Evolutionary conservation across 371 early-diverging fungal genomes (phyloP).

Genomic region (Coemansia sp.): DNA sequence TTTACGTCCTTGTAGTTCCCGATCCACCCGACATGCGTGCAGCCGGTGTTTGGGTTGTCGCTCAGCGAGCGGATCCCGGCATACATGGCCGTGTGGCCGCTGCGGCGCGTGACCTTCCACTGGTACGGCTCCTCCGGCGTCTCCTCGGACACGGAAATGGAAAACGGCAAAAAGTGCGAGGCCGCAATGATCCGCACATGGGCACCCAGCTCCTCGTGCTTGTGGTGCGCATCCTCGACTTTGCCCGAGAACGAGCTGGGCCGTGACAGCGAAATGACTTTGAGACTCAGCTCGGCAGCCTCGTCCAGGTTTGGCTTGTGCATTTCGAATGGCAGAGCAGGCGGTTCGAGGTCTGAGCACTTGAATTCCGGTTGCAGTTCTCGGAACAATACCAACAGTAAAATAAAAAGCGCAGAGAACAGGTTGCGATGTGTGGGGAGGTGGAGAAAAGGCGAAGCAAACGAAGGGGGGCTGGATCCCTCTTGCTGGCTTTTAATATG

Average conservation of each 20-base stretch:
- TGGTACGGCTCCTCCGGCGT: conserved; percentile 43
- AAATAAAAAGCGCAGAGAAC: background rate
- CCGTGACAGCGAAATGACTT: conserved; percentile 40
- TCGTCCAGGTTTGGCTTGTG: conserved; percentile 32
- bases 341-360: background rate
- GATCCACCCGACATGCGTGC: conserved; percentile 46
- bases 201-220: conserved; percentile 25
- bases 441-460: background rate
- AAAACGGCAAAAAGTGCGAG: conserved; percentile 48
- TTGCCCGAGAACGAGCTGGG: conserved; percentile 38
- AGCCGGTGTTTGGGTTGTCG: conserved; percentile 33
- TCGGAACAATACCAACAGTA: background rate
- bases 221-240: conserved; percentile 11
- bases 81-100: conserved; percentile 54
- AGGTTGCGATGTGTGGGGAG: background rate
- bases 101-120: conserved; percentile 47
- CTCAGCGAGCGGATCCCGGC: conserved; percentile 51
- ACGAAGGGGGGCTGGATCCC: background rate
- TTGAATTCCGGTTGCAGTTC: background rate
- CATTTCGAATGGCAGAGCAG: conserved; percentile 16
- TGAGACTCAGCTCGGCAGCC: conserved; percentile 38
- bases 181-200: conserved; percentile 41
- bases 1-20: conserved; percentile 42
- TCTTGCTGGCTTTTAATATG: background rate
- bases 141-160: conserved; percentile 33